A percentile compares a stretch with the other conserved stretches of the same genome.
Conservation (phyloP, 129 eudicot species). For the Pulicaria dysenterica region DNA sequence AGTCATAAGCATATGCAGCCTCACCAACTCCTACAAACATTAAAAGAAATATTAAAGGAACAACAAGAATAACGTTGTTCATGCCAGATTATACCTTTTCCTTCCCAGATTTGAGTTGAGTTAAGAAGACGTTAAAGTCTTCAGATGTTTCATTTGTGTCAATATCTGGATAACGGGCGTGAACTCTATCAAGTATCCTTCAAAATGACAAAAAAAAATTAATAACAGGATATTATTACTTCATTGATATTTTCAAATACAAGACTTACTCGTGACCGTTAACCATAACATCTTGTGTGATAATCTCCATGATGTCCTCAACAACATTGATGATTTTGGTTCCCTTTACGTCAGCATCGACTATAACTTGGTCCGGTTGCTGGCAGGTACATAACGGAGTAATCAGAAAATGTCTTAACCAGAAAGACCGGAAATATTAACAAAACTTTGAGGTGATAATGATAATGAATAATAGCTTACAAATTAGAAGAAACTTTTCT, state of each 20-base stretch:
- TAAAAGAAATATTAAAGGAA: background rate
- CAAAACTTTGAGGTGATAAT: constrained; percentile 2
- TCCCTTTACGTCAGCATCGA: constrained; percentile 52
- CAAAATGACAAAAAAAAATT: background rate
- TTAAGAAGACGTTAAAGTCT: constrained; percentile 52
- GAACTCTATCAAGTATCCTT: constrained; percentile 66
- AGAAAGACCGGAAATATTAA: constrained; percentile 14
- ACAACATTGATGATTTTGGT: constrained; percentile 78
- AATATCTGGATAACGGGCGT: constrained; percentile 37
- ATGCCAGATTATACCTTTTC: constrained; percentile 70
- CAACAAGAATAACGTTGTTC: background rate
- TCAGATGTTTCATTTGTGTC: constrained; percentile 79
- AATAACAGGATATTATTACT: constrained; percentile 12
- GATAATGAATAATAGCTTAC: constrained; percentile 4
- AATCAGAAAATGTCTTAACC: constrained; percentile 24
- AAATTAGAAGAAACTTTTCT: constrained; percentile 26
- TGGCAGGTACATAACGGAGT: constrained; percentile 31
- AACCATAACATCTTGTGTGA: constrained; percentile 83
- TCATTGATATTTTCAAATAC: background rate
- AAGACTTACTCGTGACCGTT: constrained; percentile 77
- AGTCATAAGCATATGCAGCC: constrained; percentile 87
- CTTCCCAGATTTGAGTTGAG: constrained; percentile 66
- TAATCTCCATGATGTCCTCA: constrained; percentile 96
- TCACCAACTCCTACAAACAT: constrained; percentile 59
- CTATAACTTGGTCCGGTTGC: constrained; percentile 48